Percentiles rank a stretch among this genome's conserved stretches.
Evolutionary conservation across 1,284 basidiomycete genomes (phyloP).

Genomic region (Apiotrichum akiyoshidainum): DNA sequence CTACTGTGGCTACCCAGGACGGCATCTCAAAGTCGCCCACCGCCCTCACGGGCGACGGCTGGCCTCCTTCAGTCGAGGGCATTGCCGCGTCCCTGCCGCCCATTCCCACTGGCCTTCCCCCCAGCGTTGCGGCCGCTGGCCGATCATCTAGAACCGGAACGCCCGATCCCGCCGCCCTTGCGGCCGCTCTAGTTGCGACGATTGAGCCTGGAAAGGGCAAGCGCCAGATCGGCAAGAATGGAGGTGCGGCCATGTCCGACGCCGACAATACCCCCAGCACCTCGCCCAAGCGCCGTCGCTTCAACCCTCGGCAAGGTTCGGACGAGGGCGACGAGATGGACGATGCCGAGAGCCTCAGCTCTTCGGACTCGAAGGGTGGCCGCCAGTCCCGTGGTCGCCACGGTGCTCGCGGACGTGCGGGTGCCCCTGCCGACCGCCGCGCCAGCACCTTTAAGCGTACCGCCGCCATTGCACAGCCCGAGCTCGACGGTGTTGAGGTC

Average conservation of each 20-base stretch:
- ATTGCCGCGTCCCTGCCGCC: background rate
- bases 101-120: background rate
- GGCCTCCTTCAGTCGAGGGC: background rate
- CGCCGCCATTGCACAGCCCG: conserved; percentile 5
- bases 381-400: conserved; percentile 6
- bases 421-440: conserved; percentile 7
- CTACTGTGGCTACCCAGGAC: background rate
- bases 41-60: background rate
- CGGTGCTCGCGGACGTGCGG: conserved; percentile 3
- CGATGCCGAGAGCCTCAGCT: background rate
- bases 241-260: conserved; percentile 2
- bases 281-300: conserved; percentile 7
- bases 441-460: conserved; percentile 3
- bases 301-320: background rate
- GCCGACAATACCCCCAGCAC: background rate
- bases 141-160: background rate
- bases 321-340: background rate
- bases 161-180: background rate
- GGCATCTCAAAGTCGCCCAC: background rate
- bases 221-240: background rate
- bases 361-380: background rate
- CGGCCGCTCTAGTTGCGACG: conserved; percentile 3
- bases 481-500: conserved; percentile 28
- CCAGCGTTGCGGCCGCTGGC: background rate
- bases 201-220: conserved; percentile 3